These are phyloP conservation scores for Diaporthe amygdali DNA, from an alignment of 2,329 filamentous ascomycete genomes.

Conservation along the genomic window DNA sequence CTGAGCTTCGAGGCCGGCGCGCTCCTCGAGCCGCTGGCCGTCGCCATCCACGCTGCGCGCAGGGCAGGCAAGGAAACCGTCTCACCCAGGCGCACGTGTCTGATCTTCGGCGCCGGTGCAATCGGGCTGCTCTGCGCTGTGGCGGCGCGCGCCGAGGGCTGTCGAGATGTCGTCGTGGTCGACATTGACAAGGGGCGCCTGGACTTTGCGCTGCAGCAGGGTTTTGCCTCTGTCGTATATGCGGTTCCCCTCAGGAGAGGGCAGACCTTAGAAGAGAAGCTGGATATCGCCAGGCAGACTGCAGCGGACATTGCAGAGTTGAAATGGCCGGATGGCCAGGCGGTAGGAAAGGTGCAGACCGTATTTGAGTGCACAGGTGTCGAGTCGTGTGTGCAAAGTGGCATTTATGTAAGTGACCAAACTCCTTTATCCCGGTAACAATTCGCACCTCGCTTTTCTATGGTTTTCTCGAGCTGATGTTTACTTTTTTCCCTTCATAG, in stretches of 20 bases:
- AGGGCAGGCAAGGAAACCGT: conserved; percentile 30
- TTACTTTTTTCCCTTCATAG: too few relatives aligned
- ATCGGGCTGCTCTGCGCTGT: conserved; percentile 11
- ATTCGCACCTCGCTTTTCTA: too few relatives aligned
- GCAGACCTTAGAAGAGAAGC: conserved; percentile 17
- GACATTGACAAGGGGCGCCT: conserved; percentile 14
- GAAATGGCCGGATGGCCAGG: too few relatives aligned
- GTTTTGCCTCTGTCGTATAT: conserved; percentile 29
- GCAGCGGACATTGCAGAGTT: conserved; percentile 7
- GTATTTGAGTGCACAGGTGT: too few relatives aligned
- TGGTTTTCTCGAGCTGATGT: too few relatives aligned
- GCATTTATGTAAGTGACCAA: too few relatives aligned
- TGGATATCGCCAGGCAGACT: conserved; percentile 13
- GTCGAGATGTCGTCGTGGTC: conserved; percentile 4
- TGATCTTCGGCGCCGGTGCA: conserved; percentile 1
- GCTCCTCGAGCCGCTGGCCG: conserved; percentile 26
- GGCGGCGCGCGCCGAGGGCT: not conserved
- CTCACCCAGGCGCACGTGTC: conserved; percentile 18
- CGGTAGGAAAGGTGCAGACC: too few relatives aligned
- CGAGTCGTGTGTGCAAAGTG: too few relatives aligned
- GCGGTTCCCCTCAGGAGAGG: conserved; percentile 21
- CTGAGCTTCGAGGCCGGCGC: conserved; percentile 25
- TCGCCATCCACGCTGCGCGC: conserved; percentile 25
- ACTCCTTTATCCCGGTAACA: too few relatives aligned
- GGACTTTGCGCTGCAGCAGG: conserved; percentile 19